Conservation (phyloP, 495 filamentous ascomycete species). For the Tuber calosporum region DNA sequence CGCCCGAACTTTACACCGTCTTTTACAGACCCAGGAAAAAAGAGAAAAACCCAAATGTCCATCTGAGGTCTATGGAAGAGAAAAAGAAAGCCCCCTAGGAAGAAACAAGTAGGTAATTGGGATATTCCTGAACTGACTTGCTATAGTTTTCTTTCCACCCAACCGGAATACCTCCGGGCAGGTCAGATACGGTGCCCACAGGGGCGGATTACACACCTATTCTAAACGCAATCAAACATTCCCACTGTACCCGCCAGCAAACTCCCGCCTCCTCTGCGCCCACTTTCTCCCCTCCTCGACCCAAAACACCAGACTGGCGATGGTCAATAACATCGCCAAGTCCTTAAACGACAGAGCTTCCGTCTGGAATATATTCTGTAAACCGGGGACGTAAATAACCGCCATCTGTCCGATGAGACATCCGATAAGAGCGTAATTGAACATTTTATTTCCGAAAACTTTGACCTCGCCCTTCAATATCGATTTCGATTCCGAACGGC, state of each 20-base stretch:
- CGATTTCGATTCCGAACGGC: conserved; percentile 84
- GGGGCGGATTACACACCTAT: background rate
- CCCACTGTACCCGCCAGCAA: conserved; percentile 34
- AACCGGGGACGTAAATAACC: conserved; percentile 87
- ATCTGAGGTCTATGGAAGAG: background rate
- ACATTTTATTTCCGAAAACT: conserved; percentile 79
- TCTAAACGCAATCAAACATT: conserved; percentile 27
- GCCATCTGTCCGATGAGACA: conserved; percentile 76
- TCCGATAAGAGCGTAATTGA: conserved; percentile 85
- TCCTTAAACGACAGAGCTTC: conserved; percentile 71
- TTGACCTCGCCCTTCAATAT: conserved; percentile 77
- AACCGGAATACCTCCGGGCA: background rate
- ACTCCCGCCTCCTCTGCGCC: conserved; percentile 22
- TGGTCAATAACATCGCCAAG: conserved; percentile 58
- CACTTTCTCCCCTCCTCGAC: conserved; percentile 81
- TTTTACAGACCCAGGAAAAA: background rate
- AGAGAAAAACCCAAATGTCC: background rate
- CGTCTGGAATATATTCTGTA: conserved; percentile 92
- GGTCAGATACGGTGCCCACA: background rate
- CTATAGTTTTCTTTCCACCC: background rate
- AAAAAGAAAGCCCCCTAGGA: background rate
- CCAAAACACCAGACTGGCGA: conserved; percentile 89
- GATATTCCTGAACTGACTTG: background rate
- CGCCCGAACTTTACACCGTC: background rate
- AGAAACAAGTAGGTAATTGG: background rate